Conservation (phyloP, 2,329 filamentous ascomycete species). For the Exophiala viscosa region DNA sequence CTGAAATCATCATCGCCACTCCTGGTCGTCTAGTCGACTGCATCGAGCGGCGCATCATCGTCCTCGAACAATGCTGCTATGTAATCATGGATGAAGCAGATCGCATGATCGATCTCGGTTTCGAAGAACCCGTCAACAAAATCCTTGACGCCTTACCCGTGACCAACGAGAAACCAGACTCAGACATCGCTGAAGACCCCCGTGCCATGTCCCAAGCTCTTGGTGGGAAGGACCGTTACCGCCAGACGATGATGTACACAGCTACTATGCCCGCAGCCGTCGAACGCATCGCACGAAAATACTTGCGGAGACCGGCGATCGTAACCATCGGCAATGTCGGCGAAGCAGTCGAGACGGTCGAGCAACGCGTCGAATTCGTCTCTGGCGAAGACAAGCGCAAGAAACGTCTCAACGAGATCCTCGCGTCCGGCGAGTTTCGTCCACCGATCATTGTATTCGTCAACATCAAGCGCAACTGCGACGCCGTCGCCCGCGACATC, state of each 20-base stretch:
- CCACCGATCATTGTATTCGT: constrained; percentile 98
- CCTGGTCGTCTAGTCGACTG: constrained; percentile 96
- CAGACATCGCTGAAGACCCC: constrained; percentile 82
- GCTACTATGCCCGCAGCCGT: constrained; percentile 93
- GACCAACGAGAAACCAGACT: constrained; percentile 90
- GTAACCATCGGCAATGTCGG: constrained; percentile 92
- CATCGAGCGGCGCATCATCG: constrained; percentile 86
- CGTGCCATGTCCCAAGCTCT: constrained; percentile 78
- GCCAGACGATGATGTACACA: constrained; percentile 99
- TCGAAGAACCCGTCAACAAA: constrained; percentile 96
- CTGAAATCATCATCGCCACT: constrained; percentile 97
- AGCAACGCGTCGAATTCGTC: constrained; percentile 92
- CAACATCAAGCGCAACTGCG: constrained; percentile 99
- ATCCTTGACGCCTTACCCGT: constrained; percentile 93
- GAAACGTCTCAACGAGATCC: constrained; percentile 89
- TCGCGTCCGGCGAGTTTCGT: constrained; percentile 72
- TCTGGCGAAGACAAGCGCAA: constrained; percentile 91
- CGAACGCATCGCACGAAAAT: constrained; percentile 95
- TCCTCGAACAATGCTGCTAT: constrained; percentile 95
- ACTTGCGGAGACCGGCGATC: constrained; percentile 85
- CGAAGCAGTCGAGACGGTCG: constrained; percentile 95
- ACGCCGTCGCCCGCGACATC: constrained; percentile 89
- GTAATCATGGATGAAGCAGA: constrained; percentile 99
- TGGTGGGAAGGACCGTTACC: constrained; percentile 72
- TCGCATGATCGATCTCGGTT: constrained; percentile 97